A percentile compares a stretch with the other conserved stretches of the same genome.
phyloP scores from a whole-genome alignment of 169 alveolate species.

The Perkinsus marinus region DNA sequence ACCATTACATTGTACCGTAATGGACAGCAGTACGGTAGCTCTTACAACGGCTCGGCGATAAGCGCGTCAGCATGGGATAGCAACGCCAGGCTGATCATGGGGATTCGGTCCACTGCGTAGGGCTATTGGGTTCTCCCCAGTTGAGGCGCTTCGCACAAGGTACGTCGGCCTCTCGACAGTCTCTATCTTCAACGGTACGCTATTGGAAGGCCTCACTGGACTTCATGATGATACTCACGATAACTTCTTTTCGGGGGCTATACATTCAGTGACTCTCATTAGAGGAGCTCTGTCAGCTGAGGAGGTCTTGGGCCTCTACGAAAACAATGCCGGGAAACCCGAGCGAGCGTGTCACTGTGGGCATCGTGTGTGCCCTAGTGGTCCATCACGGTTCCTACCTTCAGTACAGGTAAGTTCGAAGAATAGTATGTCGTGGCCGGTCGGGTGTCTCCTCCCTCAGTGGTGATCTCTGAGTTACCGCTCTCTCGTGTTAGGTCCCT shows the following conservation, averaged over 20 bases:
- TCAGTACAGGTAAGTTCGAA: background rate
- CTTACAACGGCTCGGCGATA: background rate
- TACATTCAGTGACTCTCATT: background rate
- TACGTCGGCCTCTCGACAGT: background rate
- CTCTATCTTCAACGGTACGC: background rate
- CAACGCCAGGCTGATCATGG: background rate
- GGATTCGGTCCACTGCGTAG: background rate
- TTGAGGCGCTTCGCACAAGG: too few species aligned
- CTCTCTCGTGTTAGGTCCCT: background rate
- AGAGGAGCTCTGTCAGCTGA: conserved; percentile 1
- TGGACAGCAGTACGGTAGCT: background rate
- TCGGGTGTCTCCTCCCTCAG: too few species aligned
- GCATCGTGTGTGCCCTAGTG: background rate
- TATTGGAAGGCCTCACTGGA: background rate
- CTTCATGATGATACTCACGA: background rate
- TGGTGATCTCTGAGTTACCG: too few species aligned
- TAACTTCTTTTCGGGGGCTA: conserved; percentile 2
- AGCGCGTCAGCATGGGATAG: background rate
- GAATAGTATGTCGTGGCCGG: background rate
- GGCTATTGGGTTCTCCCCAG: too few species aligned
- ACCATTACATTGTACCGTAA: background rate
- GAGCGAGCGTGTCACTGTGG: conserved; percentile 7
- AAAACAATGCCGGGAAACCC: background rate
- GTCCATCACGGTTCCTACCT: background rate
- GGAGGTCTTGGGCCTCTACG: conserved; percentile 2